These are phyloP conservation scores for Pichia sp. DNA, from an alignment of 1,139 yeast species.

Conservation along the genomic window DNA sequence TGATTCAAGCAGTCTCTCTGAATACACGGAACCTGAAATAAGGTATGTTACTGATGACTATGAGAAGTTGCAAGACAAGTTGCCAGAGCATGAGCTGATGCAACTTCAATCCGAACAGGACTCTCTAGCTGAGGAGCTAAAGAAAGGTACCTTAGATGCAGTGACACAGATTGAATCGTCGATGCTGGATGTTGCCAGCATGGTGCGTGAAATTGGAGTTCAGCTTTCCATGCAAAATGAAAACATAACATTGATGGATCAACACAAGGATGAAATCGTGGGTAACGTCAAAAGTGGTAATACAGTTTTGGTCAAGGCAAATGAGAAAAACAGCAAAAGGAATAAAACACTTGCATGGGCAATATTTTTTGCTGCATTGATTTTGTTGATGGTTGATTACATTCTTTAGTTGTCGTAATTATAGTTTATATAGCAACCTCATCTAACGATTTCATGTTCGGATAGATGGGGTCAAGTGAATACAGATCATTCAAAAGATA, in stretches of 20 bases:
- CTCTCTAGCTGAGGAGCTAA: constrained; percentile 57
- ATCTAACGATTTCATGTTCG: neutral
- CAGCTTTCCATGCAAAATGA: constrained; percentile 76
- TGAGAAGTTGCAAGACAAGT: constrained; percentile 12
- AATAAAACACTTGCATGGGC: constrained; percentile 48
- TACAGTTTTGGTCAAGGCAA: constrained; percentile 65
- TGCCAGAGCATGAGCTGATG: constrained; percentile 52
- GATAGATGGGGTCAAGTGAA: neutral
- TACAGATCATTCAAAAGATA: constrained; percentile 19
- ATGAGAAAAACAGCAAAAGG: constrained; percentile 63
- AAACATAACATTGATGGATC: constrained; percentile 61
- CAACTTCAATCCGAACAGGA: constrained; percentile 69
- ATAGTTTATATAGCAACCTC: neutral
- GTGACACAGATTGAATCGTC: constrained; percentile 71
- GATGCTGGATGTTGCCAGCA: constrained; percentile 70
- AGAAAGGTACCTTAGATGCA: constrained; percentile 62
- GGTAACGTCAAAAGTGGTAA: constrained; percentile 72
- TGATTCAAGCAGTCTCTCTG: neutral
- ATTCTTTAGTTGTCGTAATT: constrained; percentile 35
- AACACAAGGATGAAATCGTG: constrained; percentile 68
- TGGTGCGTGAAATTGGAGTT: constrained; percentile 72
- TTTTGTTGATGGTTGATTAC: constrained; percentile 64
- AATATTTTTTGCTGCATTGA: constrained; percentile 59
- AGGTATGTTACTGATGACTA: constrained; percentile 20
- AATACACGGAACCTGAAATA: neutral